These are phyloP conservation scores for Corylus avellana DNA, from an alignment of 306 rosid species.

Conservation along the genomic window DNA sequence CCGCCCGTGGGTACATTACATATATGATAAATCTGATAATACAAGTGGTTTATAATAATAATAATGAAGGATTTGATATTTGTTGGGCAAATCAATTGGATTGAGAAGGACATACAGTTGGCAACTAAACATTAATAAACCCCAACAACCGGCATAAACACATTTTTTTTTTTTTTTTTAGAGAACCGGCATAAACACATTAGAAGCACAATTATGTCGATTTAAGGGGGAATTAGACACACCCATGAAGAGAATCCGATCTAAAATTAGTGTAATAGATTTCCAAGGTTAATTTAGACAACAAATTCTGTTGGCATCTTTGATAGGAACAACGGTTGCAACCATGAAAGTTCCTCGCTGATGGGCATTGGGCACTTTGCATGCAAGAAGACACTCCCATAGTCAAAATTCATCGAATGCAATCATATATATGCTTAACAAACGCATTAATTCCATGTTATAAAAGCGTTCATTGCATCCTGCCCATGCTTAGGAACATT, in stretches of 20 bases:
- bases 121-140: constrained; percentile 27
- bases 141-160: constrained; percentile 37
- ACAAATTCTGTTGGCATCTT: constrained; percentile 19
- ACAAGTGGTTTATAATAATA: no score
- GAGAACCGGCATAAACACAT: constrained; percentile 30
- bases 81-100: constrained; percentile 6
- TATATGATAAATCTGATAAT: no score
- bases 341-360: no score
- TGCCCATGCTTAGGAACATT: no score
- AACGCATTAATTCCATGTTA: no score
- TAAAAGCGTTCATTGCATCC: no score
- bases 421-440: no score
- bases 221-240: constrained; percentile 24
- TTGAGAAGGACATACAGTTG: constrained; percentile 18
- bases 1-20: no score
- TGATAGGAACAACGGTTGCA: constrained; percentile 17
- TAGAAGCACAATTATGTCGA: constrained; percentile 10
- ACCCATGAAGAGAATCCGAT: constrained; percentile 31
- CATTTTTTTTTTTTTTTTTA: neutral
- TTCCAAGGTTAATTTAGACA: constrained; percentile 22
- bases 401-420: no score
- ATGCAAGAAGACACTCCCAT: no score
- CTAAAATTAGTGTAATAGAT: constrained; percentile 24
- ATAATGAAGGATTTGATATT: neutral
- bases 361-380: no score